Evolutionary conservation across 2,329 filamentous ascomycete genomes (phyloP).

Genomic region (Aspergillus caelatus): DNA sequence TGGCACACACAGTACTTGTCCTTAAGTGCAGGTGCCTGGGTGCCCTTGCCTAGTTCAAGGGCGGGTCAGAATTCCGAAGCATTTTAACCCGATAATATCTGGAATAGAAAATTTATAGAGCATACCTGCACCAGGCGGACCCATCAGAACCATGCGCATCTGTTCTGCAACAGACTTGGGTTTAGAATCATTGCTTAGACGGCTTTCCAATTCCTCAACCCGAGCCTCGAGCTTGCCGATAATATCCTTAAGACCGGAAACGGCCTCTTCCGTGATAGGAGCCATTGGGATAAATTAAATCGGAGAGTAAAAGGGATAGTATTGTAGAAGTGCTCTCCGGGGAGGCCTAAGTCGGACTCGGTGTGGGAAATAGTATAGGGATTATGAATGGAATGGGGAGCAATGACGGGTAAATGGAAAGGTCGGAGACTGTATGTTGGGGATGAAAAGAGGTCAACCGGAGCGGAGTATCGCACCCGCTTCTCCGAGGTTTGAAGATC

Average conservation of each 20-base stretch:
- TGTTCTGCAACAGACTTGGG: slow-evolving; percentile 59
- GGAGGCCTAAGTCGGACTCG: slow-evolving; percentile 17
- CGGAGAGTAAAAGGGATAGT: slow-evolving; percentile 28
- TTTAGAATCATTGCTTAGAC: slow-evolving; percentile 57
- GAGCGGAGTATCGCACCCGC: slow-evolving; percentile 27
- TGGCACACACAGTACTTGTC: slow-evolving; percentile 98
- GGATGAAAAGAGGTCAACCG: slow-evolving; percentile 24
- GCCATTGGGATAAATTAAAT: slow-evolving; percentile 66
- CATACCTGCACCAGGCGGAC: slow-evolving; percentile 91
- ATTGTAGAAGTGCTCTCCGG: slow-evolving; percentile 19
- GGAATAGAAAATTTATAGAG: not conserved
- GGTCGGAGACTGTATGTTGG: slow-evolving; percentile 24
- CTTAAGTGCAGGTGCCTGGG: slow-evolving; percentile 96
- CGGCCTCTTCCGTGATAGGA: slow-evolving; percentile 76
- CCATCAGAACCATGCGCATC: slow-evolving; percentile 96
- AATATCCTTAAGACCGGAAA: slow-evolving; percentile 81
- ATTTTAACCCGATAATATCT: not conserved
- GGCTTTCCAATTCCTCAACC: slow-evolving; percentile 80
- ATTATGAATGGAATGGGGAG: slow-evolving; percentile 20
- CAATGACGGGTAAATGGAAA: slow-evolving; percentile 33
- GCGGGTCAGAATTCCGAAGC: slow-evolving; percentile 23
- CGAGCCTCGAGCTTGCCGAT: slow-evolving; percentile 82
- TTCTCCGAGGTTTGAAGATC: slow-evolving; percentile 32
- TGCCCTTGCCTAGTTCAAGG: slow-evolving; percentile 80
- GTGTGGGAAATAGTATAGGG: slow-evolving; percentile 19